Percentiles rank a stretch among this genome's conserved stretches.
Conservation (phyloP, 371 early-diverging fungal genomes). For the Mortierella sp. region DNA sequence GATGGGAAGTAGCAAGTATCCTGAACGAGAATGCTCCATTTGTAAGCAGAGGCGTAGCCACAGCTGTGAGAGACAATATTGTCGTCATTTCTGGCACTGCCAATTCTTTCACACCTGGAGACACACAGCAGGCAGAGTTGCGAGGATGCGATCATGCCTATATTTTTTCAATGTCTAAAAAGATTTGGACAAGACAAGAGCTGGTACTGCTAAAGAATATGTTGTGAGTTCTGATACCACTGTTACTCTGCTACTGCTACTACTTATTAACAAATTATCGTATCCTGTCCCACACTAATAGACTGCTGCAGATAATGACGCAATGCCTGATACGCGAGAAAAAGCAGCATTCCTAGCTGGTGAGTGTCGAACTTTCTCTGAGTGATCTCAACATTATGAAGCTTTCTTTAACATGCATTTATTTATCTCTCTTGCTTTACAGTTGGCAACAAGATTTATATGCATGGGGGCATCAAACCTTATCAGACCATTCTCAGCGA, state of each 20-base stretch:
- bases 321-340: slow-evolving; percentile 45
- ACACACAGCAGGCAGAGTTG: slow-evolving; percentile 20
- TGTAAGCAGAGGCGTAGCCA: slow-evolving; percentile 47
- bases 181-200: slow-evolving; percentile 33
- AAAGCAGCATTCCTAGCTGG: slow-evolving; percentile 50
- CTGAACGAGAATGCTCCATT: slow-evolving; percentile 48
- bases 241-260: not conserved
- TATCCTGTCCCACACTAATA: not conserved
- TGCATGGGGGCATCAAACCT: slow-evolving; percentile 54
- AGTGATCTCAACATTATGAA: not conserved
- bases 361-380: slow-evolving; percentile 3
- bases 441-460: slow-evolving; percentile 49
- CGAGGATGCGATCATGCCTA: slow-evolving; percentile 51
- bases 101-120: slow-evolving; percentile 50
- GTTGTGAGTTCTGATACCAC: not conserved
- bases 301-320: slow-evolving; percentile 22
- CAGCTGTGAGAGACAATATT: slow-evolving; percentile 25
- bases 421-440: not conserved
- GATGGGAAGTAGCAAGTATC: slow-evolving; percentile 28
- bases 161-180: slow-evolving; percentile 25
- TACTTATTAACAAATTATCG: not conserved
- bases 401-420: no score
- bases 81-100: slow-evolving; percentile 49
- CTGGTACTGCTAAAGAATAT: slow-evolving; percentile 19
- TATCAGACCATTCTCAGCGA: slow-evolving; percentile 45